Base-by-base conservation (phyloP, 495 filamentous ascomycete species). In the Neurospora hispaniola region DNA sequence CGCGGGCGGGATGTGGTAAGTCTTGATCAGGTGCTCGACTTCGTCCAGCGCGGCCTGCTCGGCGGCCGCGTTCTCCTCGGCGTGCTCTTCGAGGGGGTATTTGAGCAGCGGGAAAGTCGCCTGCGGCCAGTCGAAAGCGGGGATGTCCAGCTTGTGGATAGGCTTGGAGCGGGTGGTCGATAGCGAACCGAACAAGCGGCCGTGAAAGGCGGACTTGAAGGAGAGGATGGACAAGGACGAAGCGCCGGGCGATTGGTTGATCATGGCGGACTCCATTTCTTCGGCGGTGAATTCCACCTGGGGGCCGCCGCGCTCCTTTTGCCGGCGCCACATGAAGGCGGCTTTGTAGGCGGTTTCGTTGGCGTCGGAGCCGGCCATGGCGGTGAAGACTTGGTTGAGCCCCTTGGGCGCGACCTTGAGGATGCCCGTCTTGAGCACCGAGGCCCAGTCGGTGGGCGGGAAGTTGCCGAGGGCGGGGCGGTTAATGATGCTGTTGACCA, bases 261-360 rank as follows among this genome's bases (percentile, higher is more conserved):
- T 81, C 96, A 99, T 99, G 77, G 89, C 85, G 9, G 89, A 90
- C 27, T 83, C 78, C 74, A 95, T 85, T 81, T 99, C 96, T 76
- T 93, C 90, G 42, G 89, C 85, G 23, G 93, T 91, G 84, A 98
- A 98, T 75, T 94, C 93, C 40, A 92, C 92, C 68, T 90, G 78
- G 72, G 87, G 81, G 35, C 94, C 94, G 76, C 96, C 96, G 75
- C 96, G 92, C 83, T 97, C 90, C 59, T 90, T 88, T 80, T 94
- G 93, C 31, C 94, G 91, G 74, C 91, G 91, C 89, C 92, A 99
- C 91, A 99, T 99, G 86, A 98, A 98, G 71, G 96, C 96, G 44
- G 96, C 96, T 83, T 99, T 99, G 88, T 94, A 99, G 70, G 96
- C 96, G n/a, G 93, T 94, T 83, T 99, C 96, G 85, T 98, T 98